Evolutionary conservation across 2,329 filamentous ascomycete genomes (phyloP).

Genomic region (Lasiodiplodia hormozganensis): DNA sequence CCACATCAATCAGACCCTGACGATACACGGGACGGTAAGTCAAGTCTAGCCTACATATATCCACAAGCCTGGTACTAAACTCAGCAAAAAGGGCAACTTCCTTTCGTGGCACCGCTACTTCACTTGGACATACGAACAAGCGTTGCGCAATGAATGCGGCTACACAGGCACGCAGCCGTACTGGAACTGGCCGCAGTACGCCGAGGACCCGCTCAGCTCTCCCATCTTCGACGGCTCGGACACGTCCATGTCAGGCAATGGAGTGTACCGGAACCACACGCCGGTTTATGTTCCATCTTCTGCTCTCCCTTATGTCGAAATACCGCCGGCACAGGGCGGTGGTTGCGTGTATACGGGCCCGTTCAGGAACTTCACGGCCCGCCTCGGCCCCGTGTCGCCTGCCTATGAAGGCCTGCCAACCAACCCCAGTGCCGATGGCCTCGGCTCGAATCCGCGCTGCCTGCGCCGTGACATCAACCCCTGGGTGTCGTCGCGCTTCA

Average conservation of each 20-base stretch:
- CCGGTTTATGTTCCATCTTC: conserved; percentile 35
- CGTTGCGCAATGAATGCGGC: conserved; percentile 51
- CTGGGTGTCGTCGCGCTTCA: conserved; percentile 36
- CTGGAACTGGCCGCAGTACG: conserved; percentile 60
- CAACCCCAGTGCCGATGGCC: conserved; percentile 40
- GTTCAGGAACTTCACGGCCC: conserved; percentile 55
- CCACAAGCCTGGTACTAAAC: conserved; percentile 6
- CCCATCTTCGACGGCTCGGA: conserved; percentile 64
- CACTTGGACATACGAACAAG: conserved; percentile 51
- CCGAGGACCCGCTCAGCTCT: conserved; percentile 53
- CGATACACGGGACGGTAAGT: conserved; percentile 45
- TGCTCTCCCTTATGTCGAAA: conserved; percentile 39
- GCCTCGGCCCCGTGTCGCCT: conserved; percentile 57
- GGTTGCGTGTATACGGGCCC: conserved; percentile 62
- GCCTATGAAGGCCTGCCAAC: conserved; percentile 40
- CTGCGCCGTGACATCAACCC: conserved; percentile 47
- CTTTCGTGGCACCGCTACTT: conserved; percentile 53
- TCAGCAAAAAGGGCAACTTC: conserved; percentile 40
- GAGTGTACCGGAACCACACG: conserved; percentile 37
- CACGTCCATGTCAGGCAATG: conserved; percentile 56
- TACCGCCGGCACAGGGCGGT: conserved; percentile 61
- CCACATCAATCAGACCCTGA: conserved; percentile 45
- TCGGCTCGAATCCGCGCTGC: conserved; percentile 48
- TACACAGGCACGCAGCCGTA: conserved; percentile 55
- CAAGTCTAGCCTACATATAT: background rate